Base-by-base conservation (phyloP, 768 basidiomycete species). In the Suillus decipiens region DNA sequence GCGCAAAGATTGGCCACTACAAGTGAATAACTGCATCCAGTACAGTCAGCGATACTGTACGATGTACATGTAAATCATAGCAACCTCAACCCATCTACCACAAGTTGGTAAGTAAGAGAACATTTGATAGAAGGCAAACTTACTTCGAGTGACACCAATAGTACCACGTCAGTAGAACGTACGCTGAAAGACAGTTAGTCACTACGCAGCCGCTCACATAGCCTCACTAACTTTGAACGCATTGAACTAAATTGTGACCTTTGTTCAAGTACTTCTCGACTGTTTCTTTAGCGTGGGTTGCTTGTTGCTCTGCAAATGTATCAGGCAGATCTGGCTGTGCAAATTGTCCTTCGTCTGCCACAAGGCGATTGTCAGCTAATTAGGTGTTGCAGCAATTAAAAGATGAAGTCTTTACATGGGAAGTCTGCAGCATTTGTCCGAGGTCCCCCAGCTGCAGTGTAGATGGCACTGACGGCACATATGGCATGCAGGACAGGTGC, bases 401-500 rank as follows among this genome's bases (percentile, higher is more conserved):
- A 50, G 51, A 55, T 42, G 51, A 53, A 45, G 43, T 41, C 39
- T 19, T 64, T 42, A 68, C 70, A 63, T 71, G 82, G 81, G 80
- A 71, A 82, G 80, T 41, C 53, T 17, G 36, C 33, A 22, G 59
- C 47, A 56, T 54, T 62, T 17, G 60, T 42, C 17, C 66, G 61
- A 24, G 64, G 68, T 57, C 62, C 63, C 33, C 51, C 84, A 3
- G 85, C 87, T 17, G 87, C 86, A 1, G 90, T 92, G 67, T 92
- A 93, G 24, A 89, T 76, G 62, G 90, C 88, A 17, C 89, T 88
- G 41, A 89, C 80, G 2, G 92, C 93, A 74, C 92, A 93, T 57
- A 96, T 90, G n/a, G 92, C 91, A 70, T 96, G 93, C 0, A 96
- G 81, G 45, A 94, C 75, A 10, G 88, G 82, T 7, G 82, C 71